Conservation (phyloP, 768 basidiomycete genomes). For the Tricholoma hemisulphureum region DNA sequence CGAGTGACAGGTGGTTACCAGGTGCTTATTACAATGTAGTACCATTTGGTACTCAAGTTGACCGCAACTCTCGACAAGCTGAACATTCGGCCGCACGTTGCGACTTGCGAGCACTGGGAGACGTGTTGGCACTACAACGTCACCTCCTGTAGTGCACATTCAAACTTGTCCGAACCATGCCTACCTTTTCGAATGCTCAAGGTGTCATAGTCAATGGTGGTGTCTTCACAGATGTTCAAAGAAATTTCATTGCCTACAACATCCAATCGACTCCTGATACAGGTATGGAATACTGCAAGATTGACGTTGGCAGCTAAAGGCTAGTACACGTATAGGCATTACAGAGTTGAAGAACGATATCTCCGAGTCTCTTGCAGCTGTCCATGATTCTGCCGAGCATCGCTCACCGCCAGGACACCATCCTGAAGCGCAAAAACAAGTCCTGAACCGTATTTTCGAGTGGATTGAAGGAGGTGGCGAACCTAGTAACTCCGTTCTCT, state of each 20-base stretch:
- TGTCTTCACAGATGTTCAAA: not conserved
- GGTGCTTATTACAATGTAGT: no score
- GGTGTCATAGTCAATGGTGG: not conserved
- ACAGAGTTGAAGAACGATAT: not conserved
- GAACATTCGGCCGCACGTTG: no score
- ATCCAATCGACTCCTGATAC: not conserved
- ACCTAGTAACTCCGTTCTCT: slow-evolving; percentile 3
- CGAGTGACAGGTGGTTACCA: no score
- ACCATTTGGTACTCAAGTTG: no score
- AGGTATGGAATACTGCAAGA: not conserved
- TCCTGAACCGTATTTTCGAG: not conserved
- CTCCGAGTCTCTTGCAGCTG: not conserved
- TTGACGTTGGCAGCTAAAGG: not conserved
- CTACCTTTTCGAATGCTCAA: not conserved
- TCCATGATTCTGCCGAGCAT: not conserved
- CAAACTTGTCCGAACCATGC: not conserved
- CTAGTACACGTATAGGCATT: not conserved
- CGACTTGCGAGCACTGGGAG: no score
- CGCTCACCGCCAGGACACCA: slow-evolving; percentile 15
- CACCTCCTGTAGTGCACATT: not conserved
- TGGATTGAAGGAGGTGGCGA: slow-evolving; percentile 2
- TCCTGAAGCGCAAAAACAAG: not conserved
- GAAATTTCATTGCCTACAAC: not conserved
- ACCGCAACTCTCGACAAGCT: no score
- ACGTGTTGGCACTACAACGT: no score